Evolutionary conservation across 2,329 filamentous ascomycete genomes (phyloP).

Genomic region (Setomelanomma holmii): DNA sequence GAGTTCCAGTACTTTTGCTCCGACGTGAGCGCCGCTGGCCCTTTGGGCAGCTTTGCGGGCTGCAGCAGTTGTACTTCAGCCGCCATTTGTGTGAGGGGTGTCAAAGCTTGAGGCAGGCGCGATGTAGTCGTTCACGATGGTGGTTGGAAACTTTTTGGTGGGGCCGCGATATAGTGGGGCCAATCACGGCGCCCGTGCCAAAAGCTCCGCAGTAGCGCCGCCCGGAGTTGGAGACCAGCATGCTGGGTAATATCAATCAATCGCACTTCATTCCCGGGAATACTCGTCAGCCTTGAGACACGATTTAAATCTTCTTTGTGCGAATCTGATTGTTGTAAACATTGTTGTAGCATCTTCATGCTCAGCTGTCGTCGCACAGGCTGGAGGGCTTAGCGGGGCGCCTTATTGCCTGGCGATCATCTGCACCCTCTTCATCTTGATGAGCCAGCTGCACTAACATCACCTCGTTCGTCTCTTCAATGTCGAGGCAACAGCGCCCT

Average conservation of each 20-base stretch:
- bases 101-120: slow-evolving; percentile 4
- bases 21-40: slow-evolving; percentile 81
- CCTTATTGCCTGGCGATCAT: slow-evolving; percentile 9
- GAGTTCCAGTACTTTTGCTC: slow-evolving; percentile 97
- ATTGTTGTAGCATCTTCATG: neutral
- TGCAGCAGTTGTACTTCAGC: slow-evolving; percentile 82
- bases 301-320: too few relatives aligned
- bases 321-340: neutral
- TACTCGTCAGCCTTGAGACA: neutral
- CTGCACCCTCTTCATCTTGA: slow-evolving; percentile 10
- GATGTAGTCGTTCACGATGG: slow-evolving; percentile 6
- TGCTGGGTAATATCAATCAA: slow-evolving; percentile 6
- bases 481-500: slow-evolving; percentile 15
- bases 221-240: slow-evolving; percentile 9
- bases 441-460: slow-evolving; percentile 14
- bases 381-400: neutral
- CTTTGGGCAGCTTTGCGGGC: slow-evolving; percentile 81
- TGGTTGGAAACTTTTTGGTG: slow-evolving; percentile 31
- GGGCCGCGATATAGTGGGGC: slow-evolving; percentile 9
- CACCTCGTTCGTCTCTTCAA: slow-evolving; percentile 20
- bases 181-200: slow-evolving; percentile 9
- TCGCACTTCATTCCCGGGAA: neutral
- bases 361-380: neutral
- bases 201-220: slow-evolving; percentile 10
- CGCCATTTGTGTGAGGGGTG: slow-evolving; percentile 70